These are phyloP conservation scores for Paraleonurus japonicus DNA, from an alignment of 257 asterid species.

Conservation along the genomic window DNA sequence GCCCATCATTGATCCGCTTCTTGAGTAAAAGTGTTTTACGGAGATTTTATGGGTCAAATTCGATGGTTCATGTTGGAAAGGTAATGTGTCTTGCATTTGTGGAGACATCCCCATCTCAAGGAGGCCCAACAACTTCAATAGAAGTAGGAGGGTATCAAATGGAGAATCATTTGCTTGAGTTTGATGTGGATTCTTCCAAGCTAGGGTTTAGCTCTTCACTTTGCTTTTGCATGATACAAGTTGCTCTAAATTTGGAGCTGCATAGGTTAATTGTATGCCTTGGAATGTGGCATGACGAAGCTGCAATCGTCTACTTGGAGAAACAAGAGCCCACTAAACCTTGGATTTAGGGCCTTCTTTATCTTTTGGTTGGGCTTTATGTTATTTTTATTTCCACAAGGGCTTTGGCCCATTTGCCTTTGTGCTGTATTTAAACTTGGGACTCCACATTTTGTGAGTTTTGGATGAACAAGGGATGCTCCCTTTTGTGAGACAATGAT, in stretches of 20 bases:
- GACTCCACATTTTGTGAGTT: no score
- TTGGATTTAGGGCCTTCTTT: no score
- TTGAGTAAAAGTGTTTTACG: conserved; percentile 29
- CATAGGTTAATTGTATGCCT: no score
- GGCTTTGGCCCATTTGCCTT: no score
- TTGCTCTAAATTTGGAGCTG: conserved; percentile 42
- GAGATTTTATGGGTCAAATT: conserved; percentile 45
- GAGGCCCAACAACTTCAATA: conserved; percentile 37
- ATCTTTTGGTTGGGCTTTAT: no score
- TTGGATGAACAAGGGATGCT: no score
- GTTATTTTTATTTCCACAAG: no score
- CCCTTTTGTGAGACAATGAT: no score
- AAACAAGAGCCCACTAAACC: no score
- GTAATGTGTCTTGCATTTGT: conserved; percentile 52
- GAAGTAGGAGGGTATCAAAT: conserved; percentile 57
- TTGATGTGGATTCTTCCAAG: conserved; percentile 37
- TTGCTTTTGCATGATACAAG: conserved; percentile 34
- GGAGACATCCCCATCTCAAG: conserved; percentile 26
- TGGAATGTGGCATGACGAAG: no score
- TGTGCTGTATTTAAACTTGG: no score
- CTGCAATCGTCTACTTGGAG: no score
- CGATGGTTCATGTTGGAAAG: conserved; percentile 38
- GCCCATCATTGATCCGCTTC: conserved; percentile 38
- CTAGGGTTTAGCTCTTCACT: conserved; percentile 44
- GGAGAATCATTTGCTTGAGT: conserved; percentile 51